These are phyloP conservation scores for Aspergillus pseudonomiae DNA, from an alignment of 2,329 filamentous ascomycete species.

Conservation along the genomic window DNA sequence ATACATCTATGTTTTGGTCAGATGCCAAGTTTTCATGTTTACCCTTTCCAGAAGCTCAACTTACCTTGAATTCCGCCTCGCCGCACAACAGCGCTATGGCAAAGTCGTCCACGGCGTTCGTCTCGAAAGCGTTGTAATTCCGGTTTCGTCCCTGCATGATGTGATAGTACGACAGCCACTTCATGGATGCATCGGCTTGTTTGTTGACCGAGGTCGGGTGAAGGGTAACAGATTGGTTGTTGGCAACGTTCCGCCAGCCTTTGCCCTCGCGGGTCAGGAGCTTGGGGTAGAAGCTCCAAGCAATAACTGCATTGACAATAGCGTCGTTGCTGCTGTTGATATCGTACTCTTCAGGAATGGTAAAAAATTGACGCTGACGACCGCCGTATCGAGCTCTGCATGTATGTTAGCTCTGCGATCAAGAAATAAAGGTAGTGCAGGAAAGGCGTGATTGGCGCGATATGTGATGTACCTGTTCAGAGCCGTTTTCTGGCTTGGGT, in stretches of 20 bases:
- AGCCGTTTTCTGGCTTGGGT: constrained; percentile 69
- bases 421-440: background rate
- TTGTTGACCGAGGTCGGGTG: constrained; percentile 91
- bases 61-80: constrained; percentile 81
- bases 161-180: constrained; percentile 92
- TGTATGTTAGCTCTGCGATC: constrained; percentile 12
- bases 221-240: constrained; percentile 86
- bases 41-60: constrained; percentile 20
- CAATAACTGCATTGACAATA: constrained; percentile 78
- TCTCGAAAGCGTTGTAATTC: constrained; percentile 86
- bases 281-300: constrained; percentile 95
- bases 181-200: constrained; percentile 54
- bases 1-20: constrained; percentile 63
- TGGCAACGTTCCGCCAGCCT: constrained; percentile 86
- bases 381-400: constrained; percentile 62
- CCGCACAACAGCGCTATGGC: constrained; percentile 83
- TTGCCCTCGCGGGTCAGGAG: constrained; percentile 81
- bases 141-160: constrained; percentile 90
- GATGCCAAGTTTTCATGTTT: background rate
- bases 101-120: constrained; percentile 77
- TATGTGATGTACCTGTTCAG: constrained; percentile 60
- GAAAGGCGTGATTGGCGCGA: background rate
- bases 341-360: constrained; percentile 75
- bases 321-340: constrained; percentile 78
- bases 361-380: constrained; percentile 75